A percentile compares a stretch with the other conserved stretches of the same genome.
Conservation (phyloP, 345 rosid genomes). For the Odontarrhena argentea region DNA sequence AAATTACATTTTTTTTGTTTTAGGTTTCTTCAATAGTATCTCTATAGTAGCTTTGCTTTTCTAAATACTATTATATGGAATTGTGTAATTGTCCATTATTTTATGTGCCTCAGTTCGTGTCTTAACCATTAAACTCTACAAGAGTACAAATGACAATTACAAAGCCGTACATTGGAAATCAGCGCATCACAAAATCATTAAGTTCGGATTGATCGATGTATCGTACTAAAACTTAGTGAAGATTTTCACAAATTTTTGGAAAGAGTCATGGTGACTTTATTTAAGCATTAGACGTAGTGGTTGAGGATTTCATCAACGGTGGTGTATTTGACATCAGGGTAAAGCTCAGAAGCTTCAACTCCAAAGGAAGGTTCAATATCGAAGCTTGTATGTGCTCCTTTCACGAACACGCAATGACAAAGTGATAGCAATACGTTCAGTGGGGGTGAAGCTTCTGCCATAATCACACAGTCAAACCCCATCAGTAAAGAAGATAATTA, state of each 20-base stretch:
- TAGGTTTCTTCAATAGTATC: background rate
- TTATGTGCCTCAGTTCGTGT: background rate
- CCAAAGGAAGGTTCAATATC: conserved; percentile 53
- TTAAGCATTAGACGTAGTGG: conserved; percentile 42
- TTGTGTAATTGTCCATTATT: background rate
- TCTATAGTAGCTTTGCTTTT: conserved; percentile 2
- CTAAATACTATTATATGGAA: background rate
- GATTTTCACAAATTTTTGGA: background rate
- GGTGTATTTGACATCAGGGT: conserved; percentile 53
- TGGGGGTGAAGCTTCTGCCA: conserved; percentile 50
- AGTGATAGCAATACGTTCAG: conserved; percentile 44
- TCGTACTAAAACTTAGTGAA: background rate
- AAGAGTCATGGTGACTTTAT: background rate
- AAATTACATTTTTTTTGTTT: conserved; percentile 19
- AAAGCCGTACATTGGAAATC: conserved; percentile 1
- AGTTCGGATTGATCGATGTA: conserved; percentile 1
- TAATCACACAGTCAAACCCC: too few species aligned
- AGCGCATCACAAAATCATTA: background rate
- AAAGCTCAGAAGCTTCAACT: conserved; percentile 55
- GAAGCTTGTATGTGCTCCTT: conserved; percentile 57
- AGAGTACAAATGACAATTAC: too few species aligned
- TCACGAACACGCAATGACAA: conserved; percentile 50
- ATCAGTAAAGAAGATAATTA: too few species aligned
- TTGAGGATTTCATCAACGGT: conserved; percentile 52
- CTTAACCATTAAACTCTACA: background rate